Base-by-base conservation (phyloP, 2,329 filamentous ascomycete genomes). In the Curvularia verruculosa region DNA sequence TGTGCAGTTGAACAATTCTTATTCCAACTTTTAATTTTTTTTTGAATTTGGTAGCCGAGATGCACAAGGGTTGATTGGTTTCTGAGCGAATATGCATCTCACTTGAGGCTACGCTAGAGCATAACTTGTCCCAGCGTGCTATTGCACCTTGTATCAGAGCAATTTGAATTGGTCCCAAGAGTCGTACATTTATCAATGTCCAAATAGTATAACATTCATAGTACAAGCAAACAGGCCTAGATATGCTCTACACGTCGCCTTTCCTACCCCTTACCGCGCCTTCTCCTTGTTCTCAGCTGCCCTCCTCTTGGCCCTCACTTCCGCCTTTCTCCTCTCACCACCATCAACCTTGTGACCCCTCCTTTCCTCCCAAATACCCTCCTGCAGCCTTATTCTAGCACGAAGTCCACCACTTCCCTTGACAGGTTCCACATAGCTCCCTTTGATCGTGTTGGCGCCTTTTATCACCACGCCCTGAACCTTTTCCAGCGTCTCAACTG, bases 281-380 rank as follows among this genome's bases (percentile, higher is more conserved):
- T 83, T 83, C 63, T 91, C 91, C 77, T 88, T 90, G 65, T 91
- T 88, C 80, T 93, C 90, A 34, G 87, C 87, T 49, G 90, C 87
- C 64, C 89, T 85, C 80, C 87, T 89, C 87, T 96, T 96, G 68
- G 93, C 92, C 69, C 91, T 84, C 50, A 97, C 88, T 80, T 96
- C 89, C 15, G 89, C 90, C 76, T 85, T 87, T 78, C 95, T 86
- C 76, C 95, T 88, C 83, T 99, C 95, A 83, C 95, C 95, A 72
- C 95, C 95, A 78, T 98, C 93, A 65, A 99, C 88, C 87, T 98
- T 98, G 71, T 87, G 87, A 26, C 95, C 94, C 69, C 88, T 85
- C 74, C 85, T 88, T 70, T 92, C 83, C 81, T 98, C 94, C 95
- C 94, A 98, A 82, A 98, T 89, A 9, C 94, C 92, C 76, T 97